Conservation (phyloP, 2,329 filamentous ascomycete species). For the Tolypocladium tundrense region DNA sequence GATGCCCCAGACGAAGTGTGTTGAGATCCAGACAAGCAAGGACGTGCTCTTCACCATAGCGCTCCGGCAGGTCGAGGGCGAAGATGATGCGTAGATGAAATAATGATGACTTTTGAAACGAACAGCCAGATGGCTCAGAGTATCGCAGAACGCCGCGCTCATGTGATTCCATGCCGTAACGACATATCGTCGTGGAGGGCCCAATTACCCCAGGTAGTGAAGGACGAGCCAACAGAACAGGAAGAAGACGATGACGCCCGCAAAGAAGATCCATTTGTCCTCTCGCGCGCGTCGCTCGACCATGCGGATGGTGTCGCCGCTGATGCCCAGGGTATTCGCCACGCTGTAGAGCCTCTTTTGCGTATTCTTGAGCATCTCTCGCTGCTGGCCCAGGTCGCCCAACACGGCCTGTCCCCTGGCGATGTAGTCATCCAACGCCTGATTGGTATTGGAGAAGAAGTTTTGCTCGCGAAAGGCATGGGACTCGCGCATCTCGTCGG, state of each 20-base stretch:
- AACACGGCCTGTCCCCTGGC: slow-evolving; percentile 84
- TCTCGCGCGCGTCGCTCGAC: slow-evolving; percentile 83
- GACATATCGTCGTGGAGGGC: slow-evolving; percentile 1
- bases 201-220: slow-evolving; percentile 56
- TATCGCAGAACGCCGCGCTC: slow-evolving; percentile 6
- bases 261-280: slow-evolving; percentile 98
- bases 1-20: slow-evolving; percentile 42
- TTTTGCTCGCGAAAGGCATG: slow-evolving; percentile 83
- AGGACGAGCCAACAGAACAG: slow-evolving; percentile 85
- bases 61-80: slow-evolving; percentile 28
- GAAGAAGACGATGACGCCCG: slow-evolving; percentile 77
- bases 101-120: background rate
- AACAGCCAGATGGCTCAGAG: background rate
- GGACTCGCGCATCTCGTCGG: slow-evolving; percentile 61
- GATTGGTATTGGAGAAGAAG: slow-evolving; percentile 75
- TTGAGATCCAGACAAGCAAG: slow-evolving; percentile 52
- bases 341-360: slow-evolving; percentile 86
- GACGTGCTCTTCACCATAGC: slow-evolving; percentile 70
- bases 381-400: slow-evolving; percentile 77
- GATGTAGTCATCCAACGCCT: slow-evolving; percentile 86
- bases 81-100: slow-evolving; percentile 19
- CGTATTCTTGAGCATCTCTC: slow-evolving; percentile 90
- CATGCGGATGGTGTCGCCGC: slow-evolving; percentile 94
- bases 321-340: slow-evolving; percentile 86
- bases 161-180: slow-evolving; percentile 1